phyloP scores from a whole-genome alignment of 2,329 filamentous ascomycete species.

The Aciculosporium take region DNA sequence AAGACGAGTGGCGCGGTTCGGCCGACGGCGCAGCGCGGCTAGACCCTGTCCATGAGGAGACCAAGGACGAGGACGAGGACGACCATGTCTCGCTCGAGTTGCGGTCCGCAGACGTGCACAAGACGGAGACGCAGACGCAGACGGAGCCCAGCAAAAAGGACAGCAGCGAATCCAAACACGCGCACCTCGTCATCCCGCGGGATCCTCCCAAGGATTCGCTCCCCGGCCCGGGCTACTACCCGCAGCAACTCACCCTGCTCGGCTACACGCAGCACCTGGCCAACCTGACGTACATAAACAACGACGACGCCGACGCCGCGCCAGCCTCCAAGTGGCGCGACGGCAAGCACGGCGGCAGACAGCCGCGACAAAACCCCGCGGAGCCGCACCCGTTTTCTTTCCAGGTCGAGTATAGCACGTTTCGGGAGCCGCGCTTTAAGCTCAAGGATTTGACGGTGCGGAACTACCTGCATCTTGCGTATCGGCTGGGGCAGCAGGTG shows the following conservation, averaged over 20 bases:
- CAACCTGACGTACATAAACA: constrained; percentile 84
- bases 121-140: constrained; percentile 22
- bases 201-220: constrained; percentile 57
- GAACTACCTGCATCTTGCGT: constrained; percentile 66
- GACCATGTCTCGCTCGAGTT: constrained; percentile 16
- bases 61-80: constrained; percentile 10
- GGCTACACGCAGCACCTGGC: constrained; percentile 86
- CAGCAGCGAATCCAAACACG: constrained; percentile 39
- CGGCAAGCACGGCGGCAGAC: constrained; percentile 47
- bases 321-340: constrained; percentile 40
- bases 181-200: constrained; percentile 50
- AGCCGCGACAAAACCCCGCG: constrained; percentile 34
- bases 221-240: constrained; percentile 81
- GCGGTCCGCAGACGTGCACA: constrained; percentile 13
- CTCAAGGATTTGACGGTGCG: constrained; percentile 73
- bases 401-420: constrained; percentile 77
- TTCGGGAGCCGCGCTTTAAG: constrained; percentile 58
- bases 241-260: constrained; percentile 64
- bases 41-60: not conserved
- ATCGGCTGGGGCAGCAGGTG: constrained; percentile 47
- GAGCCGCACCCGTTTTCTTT: constrained; percentile 53
- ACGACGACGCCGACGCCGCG: constrained; percentile 29
- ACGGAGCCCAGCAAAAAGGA: constrained; percentile 30
- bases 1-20: constrained; percentile 15
- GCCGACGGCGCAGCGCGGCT: not conserved